These are phyloP conservation scores for Colletotrichum tamarilloi DNA, from an alignment of 2,329 filamentous ascomycete genomes.

Conservation along the genomic window DNA sequence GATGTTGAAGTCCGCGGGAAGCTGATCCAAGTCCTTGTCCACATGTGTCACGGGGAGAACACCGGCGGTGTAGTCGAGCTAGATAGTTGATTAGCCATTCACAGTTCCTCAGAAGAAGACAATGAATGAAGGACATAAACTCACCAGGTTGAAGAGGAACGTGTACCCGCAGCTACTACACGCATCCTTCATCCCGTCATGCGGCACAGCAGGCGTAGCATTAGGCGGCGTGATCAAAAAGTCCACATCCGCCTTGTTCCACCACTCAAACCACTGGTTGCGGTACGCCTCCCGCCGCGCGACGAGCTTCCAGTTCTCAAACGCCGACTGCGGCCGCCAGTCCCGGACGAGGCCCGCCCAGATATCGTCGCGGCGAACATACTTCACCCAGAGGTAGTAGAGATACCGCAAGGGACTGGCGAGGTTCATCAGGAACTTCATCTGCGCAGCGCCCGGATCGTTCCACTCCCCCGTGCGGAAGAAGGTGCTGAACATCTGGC, in stretches of 20 bases:
- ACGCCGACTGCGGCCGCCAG: slow-evolving; percentile 79
- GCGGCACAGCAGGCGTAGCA: slow-evolving; percentile 88
- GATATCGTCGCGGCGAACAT: slow-evolving; percentile 78
- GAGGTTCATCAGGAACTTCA: slow-evolving; percentile 79
- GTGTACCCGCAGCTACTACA: slow-evolving; percentile 92
- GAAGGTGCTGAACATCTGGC: slow-evolving; percentile 80
- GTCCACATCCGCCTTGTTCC: slow-evolving; percentile 79
- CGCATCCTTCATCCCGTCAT: slow-evolving; percentile 86
- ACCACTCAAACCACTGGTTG: slow-evolving; percentile 85
- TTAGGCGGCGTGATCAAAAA: slow-evolving; percentile 88
- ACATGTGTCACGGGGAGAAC: slow-evolving; percentile 89
- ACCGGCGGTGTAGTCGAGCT: slow-evolving; percentile 88
- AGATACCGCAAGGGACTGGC: slow-evolving; percentile 81
- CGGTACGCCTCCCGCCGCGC: slow-evolving; percentile 82
- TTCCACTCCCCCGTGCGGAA: slow-evolving; percentile 83
- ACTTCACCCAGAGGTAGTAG: slow-evolving; percentile 92
- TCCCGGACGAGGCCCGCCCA: slow-evolving; percentile 82
- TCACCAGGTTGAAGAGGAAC: slow-evolving; percentile 88
- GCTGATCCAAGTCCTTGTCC: slow-evolving; percentile 73
- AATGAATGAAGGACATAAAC: slow-evolving; percentile 41
- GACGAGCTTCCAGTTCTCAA: slow-evolving; percentile 86
- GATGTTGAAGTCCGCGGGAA: slow-evolving; percentile 70
- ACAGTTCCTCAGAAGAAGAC: too few relatives aligned
- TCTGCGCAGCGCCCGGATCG: slow-evolving; percentile 80
- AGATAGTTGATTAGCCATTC: not conserved